Percentiles rank a stretch among this genome's conserved stretches.
Evolutionary conservation across 2,329 filamentous ascomycete genomes (phyloP).

Genomic region (Zymoseptoria crescenta): DNA sequence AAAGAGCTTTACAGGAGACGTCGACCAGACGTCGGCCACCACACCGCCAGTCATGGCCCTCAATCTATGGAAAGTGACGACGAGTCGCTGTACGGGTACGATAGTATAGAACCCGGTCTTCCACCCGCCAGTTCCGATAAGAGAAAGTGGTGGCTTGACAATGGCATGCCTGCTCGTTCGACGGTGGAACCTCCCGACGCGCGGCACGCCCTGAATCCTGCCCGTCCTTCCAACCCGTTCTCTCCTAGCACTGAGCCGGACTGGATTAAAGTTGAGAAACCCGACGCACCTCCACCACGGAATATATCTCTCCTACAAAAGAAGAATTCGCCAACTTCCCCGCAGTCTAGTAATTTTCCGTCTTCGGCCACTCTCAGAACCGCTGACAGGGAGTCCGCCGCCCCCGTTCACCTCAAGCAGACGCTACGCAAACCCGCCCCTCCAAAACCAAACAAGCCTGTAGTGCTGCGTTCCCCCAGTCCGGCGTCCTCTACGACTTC

Average conservation of each 20-base stretch:
- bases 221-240: constrained; percentile 76
- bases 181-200: constrained; percentile 58
- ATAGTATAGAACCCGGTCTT: constrained; percentile 71
- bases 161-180: constrained; percentile 65
- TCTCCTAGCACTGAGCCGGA: constrained; percentile 65
- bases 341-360: constrained; percentile 5
- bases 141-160: constrained; percentile 59
- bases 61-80: constrained; percentile 60
- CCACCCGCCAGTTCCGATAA: constrained; percentile 56
- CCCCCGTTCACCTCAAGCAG: constrained; percentile 15
- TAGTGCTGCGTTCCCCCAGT: constrained; percentile 22
- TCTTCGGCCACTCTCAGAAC: constrained; percentile 3
- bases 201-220: constrained; percentile 61
- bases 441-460: constrained; percentile 30
- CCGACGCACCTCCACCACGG: constrained; percentile 18
- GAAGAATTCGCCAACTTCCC: constrained; percentile 1
- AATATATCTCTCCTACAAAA: constrained; percentile 8
- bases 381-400: constrained; percentile 3
- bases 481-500: constrained; percentile 14
- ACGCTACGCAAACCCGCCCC: constrained; percentile 30
- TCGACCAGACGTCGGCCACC: constrained; percentile 58
- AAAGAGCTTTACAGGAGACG: constrained; percentile 64
- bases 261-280: constrained; percentile 57
- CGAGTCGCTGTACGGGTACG: constrained; percentile 73
- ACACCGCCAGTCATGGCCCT: constrained; percentile 41